A percentile compares a stretch with the other conserved stretches of the same genome.
Conservation (phyloP, 169 alveolate species). For the Plasmodium vinckei region DNA sequence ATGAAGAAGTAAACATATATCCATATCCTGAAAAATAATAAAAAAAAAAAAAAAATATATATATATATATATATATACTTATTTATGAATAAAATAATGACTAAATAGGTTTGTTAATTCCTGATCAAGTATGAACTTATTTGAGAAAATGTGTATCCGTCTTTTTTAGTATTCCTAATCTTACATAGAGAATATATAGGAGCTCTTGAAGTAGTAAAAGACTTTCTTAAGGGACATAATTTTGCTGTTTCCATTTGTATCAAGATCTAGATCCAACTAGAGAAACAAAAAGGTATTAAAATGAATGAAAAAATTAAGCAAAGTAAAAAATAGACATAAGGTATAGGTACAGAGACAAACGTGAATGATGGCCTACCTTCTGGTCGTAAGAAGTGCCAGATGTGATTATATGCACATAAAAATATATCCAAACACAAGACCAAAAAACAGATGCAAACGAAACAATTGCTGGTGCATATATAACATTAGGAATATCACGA, state of each 20-base stretch:
- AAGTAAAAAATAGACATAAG: neutral
- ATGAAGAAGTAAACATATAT: slow-evolving; percentile 27
- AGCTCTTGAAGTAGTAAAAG: slow-evolving; percentile 53
- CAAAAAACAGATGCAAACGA: slow-evolving; percentile 16
- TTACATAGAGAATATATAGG: slow-evolving; percentile 57
- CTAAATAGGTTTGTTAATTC: neutral
- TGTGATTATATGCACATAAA: slow-evolving; percentile 41
- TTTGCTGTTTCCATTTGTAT: slow-evolving; percentile 54
- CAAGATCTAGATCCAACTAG: slow-evolving; percentile 37
- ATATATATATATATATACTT: neutral
- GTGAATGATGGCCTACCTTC: slow-evolving; percentile 21
- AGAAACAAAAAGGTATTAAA: neutral
- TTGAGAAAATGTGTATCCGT: too few relatives aligned
- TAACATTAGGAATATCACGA: slow-evolving; percentile 11
- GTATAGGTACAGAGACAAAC: neutral
- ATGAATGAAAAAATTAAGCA: neutral
- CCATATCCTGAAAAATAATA: slow-evolving; percentile 26
- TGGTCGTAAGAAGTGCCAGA: slow-evolving; percentile 34
- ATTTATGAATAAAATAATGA: neutral
- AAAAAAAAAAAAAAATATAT: neutral
- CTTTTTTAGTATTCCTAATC: neutral
- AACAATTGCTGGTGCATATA: slow-evolving; percentile 31
- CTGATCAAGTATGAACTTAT: too few relatives aligned
- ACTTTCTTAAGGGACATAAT: slow-evolving; percentile 51
- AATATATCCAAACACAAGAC: slow-evolving; percentile 24